Base-by-base conservation (phyloP, 106 monocot genomes). In the Dioscorea dumetorum region DNA sequence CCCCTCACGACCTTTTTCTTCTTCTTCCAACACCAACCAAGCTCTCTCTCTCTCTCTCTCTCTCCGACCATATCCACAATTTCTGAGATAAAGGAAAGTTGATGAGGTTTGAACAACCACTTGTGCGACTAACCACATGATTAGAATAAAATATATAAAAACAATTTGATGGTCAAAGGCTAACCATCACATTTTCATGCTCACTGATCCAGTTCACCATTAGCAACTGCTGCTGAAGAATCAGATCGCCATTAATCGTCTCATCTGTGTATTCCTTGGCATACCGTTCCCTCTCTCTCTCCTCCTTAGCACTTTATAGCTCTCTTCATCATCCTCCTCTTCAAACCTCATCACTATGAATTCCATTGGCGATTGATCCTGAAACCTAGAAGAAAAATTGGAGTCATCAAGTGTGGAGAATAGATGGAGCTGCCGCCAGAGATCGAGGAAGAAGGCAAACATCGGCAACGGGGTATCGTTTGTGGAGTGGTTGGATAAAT, bases 171-270 rank as follows among this genome's bases (percentile, higher is more conserved):
- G n/a, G n/a, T n/a, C n/a, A n/a, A n/a, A n/a, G n/a, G n/a, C n/a
- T n/a, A n/a, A n/a, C n/a, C n/a, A n/a, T n/a, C n/a, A n/a, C n/a
- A n/a, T n/a, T n/a, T n/a, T n/a, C n/a, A n/a, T n/a, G n/a, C 87
- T 87, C 92, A 41, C 89, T 64, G 50, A 99, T 92, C 97, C 97
- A 92, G 58, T 90, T 87, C 41, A 99, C 78, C 88, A 99, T 87
- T 62, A 79, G 41, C 18, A 80, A 35, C 68, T 92, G 77, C 61
- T 99, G 89, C 51, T 79, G 73, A 20, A 85, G 60, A 50, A 99
- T 54, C 65, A 89, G 69, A 71, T 73, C 82, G 64, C 84, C 74
- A 61, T 58, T 74, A 7, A 79, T 71, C 14, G 68, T 77, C 54
- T 5, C 57, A 1, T 68, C 52, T 24, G 51, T 50, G 77, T 81